Base-by-base conservation (phyloP, 306 rosid species). In the Prosopis cineraria region DNA sequence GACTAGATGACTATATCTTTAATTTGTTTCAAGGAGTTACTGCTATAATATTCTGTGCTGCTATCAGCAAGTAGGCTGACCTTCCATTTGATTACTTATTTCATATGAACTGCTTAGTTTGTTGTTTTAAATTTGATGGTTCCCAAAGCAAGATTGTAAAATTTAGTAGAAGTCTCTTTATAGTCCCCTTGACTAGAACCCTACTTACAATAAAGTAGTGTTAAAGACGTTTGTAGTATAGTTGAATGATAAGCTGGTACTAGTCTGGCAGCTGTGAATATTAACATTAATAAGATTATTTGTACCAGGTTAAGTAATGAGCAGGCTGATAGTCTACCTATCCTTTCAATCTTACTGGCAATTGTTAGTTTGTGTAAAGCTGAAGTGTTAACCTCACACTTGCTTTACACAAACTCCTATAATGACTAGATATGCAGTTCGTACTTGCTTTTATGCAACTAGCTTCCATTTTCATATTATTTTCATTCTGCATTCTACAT, bases 31-130 rank as follows among this genome's bases (percentile, higher is more conserved):
- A 94, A 89, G 98, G 97, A 64, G 98, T 94, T 75, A 89, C 96
- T 10, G 98, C 98, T 78, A 95, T 94, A 73, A 94, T 94, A 80
- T 94, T 94, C 89, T 94, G 98, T 83, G 97, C 93, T 76, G 92
- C 98, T 22, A 89, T 94, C 73, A 94, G 98, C 89, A 97, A 94
- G 98, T 94, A 90, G 96, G 55, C 72, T 1, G 10, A 56, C 29
- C 59, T 41, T 10, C 31, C 74, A 44, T 52, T 47, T 47, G 17
- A 65, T 60, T 77, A 71, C 55, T 6, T n/a, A n/a, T n/a, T n/a
- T n/a, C n/a, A n/a, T n/a, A n/a, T n/a, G n/a, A n/a, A n/a, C n/a
- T n/a, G n/a, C n/a, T n/a, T n/a, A n/a, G n/a, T n/a, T n/a, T n/a
- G n/a, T n/a, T n/a, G n/a, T n/a, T n/a, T n/a, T n/a, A n/a, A n/a